These are phyloP conservation scores for Tetrahymena malaccensis DNA, from an alignment of 73 alveolate species.

Conservation along the genomic window DNA sequence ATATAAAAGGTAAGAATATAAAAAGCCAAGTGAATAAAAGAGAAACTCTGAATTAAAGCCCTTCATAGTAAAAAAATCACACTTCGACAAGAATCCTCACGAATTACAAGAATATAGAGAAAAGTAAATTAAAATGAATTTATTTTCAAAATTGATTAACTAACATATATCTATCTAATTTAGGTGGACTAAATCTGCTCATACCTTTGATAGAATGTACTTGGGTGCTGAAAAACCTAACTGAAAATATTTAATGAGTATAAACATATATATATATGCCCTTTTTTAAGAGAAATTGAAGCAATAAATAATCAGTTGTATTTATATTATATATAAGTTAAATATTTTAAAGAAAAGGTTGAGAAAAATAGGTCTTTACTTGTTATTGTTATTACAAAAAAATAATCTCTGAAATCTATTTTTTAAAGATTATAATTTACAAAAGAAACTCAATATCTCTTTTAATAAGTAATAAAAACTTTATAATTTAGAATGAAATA, in stretches of 20 bases:
- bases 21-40: slow-evolving; percentile 13
- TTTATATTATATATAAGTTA: no score
- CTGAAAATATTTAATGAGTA: neutral
- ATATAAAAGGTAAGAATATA: slow-evolving; percentile 14
- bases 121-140: neutral
- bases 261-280: neutral
- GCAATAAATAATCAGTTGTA: neutral
- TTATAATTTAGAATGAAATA: no score
- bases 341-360: no score
- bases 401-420: no score
- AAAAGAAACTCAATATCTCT: no score
- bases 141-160: neutral
- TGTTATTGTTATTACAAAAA: no score
- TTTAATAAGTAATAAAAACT: no score
- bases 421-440: no score
- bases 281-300: no score
- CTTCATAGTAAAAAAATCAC: slow-evolving; percentile 22
- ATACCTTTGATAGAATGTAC: slow-evolving; percentile 30
- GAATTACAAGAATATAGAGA: slow-evolving; percentile 10
- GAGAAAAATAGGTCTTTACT: neutral
- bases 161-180: neutral
- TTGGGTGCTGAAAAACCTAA: slow-evolving; percentile 18
- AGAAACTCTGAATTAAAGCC: slow-evolving; percentile 10
- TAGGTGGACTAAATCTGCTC: slow-evolving; percentile 31
- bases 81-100: slow-evolving; percentile 25